phyloP scores from a whole-genome alignment of 2,329 filamentous ascomycete genomes.

The Pseudocercospora eumusae region DNA sequence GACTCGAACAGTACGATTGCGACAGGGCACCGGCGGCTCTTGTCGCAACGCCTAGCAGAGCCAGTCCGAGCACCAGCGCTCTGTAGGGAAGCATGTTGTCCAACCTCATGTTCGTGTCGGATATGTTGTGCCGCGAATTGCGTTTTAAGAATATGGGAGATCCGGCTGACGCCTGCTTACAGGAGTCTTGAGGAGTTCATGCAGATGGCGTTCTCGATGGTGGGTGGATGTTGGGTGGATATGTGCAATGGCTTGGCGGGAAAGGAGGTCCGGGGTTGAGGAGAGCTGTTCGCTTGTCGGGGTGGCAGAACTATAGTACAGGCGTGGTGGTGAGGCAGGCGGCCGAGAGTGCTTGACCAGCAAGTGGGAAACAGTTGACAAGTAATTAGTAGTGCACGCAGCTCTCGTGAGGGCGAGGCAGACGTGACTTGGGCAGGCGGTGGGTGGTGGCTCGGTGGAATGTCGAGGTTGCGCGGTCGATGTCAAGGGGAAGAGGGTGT shows the following conservation, averaged over 20 bases:
- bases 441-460: slow-evolving; percentile 8
- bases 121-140: slow-evolving; percentile 8
- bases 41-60: slow-evolving; percentile 19
- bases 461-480: neutral
- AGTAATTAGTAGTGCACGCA: slow-evolving; percentile 5
- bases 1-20: slow-evolving; percentile 48
- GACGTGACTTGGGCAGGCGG: slow-evolving; percentile 8
- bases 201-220: slow-evolving; percentile 14
- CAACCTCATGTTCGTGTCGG: slow-evolving; percentile 22
- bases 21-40: slow-evolving; percentile 31
- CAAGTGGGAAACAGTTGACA: slow-evolving; percentile 20
- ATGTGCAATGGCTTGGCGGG: slow-evolving; percentile 22
- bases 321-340: neutral
- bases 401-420: slow-evolving; percentile 8
- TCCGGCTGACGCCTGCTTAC: slow-evolving; percentile 20
- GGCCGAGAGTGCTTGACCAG: slow-evolving; percentile 23
- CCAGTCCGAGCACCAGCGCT: slow-evolving; percentile 23
- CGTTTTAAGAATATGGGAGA: slow-evolving; percentile 18
- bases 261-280: slow-evolving; percentile 15
- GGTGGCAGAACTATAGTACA: slow-evolving; percentile 15
- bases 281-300: neutral
- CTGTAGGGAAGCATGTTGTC: slow-evolving; percentile 36
- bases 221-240: neutral
- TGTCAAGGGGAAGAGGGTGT: slow-evolving; percentile 17
- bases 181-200: slow-evolving; percentile 18